These are phyloP conservation scores for Oryza glaberrima DNA, from an alignment of 176 grass and related monocot species.

Conservation along the genomic window DNA sequence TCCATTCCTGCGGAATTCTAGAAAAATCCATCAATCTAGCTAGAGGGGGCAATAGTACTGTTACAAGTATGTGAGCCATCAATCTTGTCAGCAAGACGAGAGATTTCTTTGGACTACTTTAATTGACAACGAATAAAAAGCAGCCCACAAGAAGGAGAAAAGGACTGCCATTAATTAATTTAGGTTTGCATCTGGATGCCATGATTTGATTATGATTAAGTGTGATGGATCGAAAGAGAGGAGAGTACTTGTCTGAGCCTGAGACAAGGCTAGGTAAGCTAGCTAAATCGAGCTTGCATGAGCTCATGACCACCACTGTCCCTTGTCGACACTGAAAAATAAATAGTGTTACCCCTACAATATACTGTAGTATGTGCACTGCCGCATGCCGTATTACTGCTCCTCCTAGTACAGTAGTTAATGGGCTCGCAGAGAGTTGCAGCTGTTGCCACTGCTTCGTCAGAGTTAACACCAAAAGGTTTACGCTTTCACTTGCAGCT, in stretches of 20 bases:
- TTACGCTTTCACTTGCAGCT: slow-evolving; percentile 34
- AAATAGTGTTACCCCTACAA: not conserved
- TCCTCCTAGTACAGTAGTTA: slow-evolving; percentile 2
- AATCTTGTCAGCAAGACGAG: not conserved
- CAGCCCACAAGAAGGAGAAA: not conserved
- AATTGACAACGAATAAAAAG: not conserved
- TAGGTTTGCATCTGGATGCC: slow-evolving; percentile 4
- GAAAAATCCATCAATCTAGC: not conserved
- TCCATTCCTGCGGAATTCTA: not conserved
- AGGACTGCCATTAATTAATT: slow-evolving; percentile 4
- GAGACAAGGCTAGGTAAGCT: slow-evolving; percentile 9
- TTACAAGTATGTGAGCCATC: not conserved
- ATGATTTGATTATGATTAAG: slow-evolving; percentile 59
- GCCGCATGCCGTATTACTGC: not conserved
- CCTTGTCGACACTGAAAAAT: slow-evolving; percentile 31
- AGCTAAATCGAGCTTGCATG: not conserved
- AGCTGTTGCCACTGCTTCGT: not conserved
- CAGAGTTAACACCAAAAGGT: slow-evolving; percentile 24
- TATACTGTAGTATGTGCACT: not conserved
- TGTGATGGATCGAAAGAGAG: slow-evolving; percentile 25
- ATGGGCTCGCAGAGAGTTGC: not conserved
- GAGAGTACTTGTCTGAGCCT: not conserved
- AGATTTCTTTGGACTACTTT: slow-evolving; percentile 29
- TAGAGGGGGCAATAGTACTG: not conserved
- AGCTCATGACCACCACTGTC: slow-evolving; percentile 48